Conservation (phyloP, 768 basidiomycete species). For the Galerina marginata region DNA sequence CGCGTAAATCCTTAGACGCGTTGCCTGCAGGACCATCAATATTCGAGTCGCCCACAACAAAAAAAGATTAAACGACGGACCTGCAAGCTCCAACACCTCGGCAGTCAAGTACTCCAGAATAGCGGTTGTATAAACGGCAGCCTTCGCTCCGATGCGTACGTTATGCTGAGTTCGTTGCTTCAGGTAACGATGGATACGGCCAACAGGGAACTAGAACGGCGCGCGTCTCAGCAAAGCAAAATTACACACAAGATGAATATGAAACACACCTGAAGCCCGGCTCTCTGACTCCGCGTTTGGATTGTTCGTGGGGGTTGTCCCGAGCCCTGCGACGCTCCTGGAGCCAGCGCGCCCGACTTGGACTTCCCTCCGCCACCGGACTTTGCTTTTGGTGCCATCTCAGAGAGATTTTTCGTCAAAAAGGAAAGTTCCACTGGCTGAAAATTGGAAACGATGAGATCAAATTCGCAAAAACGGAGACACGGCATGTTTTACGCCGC, state of each 20-base stretch:
- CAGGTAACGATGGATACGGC: conserved; percentile 96
- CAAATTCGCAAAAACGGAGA: neutral
- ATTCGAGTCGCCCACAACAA: neutral
- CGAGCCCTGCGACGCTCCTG: conserved; percentile 31
- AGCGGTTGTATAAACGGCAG: conserved; percentile 95
- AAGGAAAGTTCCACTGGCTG: conserved; percentile 8
- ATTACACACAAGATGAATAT: neutral
- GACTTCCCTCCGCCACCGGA: conserved; percentile 67
- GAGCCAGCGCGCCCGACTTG: conserved; percentile 50
- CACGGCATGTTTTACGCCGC: neutral
- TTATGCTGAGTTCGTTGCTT: conserved; percentile 93
- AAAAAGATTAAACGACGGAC: conserved; percentile 47
- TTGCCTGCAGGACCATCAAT: conserved; percentile 62
- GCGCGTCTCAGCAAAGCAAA: neutral
- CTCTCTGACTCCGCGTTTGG: conserved; percentile 80
- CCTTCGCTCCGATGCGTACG: conserved; percentile 96
- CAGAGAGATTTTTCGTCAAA: conserved; percentile 7
- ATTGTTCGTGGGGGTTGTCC: conserved; percentile 42
- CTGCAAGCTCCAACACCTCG: conserved; percentile 94
- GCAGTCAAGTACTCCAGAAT: conserved; percentile 96
- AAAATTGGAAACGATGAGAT: conserved; percentile 9
- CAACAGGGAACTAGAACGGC: conserved; percentile 81
- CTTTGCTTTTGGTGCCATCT: conserved; percentile 55
- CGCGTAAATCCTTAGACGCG: conserved; percentile 95
- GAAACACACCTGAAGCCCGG: conserved; percentile 78